phyloP scores from a whole-genome alignment of 2,329 filamentous ascomycete genomes.

The Diaporthe sp. region DNA sequence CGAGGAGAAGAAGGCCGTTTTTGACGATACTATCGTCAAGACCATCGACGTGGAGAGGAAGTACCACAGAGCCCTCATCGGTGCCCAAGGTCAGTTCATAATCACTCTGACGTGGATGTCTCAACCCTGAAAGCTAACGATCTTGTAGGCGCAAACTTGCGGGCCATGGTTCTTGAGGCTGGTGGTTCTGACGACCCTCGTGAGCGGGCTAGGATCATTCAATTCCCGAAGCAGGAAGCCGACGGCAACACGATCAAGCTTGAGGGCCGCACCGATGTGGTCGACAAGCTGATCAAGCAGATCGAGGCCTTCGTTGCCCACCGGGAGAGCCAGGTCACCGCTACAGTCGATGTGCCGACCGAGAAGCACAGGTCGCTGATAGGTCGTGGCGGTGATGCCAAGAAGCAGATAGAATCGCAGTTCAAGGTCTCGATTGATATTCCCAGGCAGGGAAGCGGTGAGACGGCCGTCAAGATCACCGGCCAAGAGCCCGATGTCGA shows the following conservation, averaged over 20 bases:
- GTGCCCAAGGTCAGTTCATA: constrained; percentile 77
- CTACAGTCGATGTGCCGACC: constrained; percentile 82
- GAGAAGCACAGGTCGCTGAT: constrained; percentile 94
- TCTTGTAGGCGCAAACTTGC: constrained; percentile 80
- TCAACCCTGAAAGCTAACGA: constrained; percentile 48
- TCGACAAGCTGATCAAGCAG: constrained; percentile 86
- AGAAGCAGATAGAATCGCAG: constrained; percentile 85
- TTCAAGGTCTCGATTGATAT: constrained; percentile 91
- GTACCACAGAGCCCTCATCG: constrained; percentile 91
- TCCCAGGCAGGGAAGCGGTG: constrained; percentile 86
- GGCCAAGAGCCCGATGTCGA: constrained; percentile 83
- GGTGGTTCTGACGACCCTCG: constrained; percentile 90
- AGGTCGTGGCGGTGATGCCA: constrained; percentile 88
- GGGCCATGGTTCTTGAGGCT: constrained; percentile 85
- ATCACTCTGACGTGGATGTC: not conserved
- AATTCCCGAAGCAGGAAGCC: constrained; percentile 91
- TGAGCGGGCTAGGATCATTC: constrained; percentile 87
- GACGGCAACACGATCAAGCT: constrained; percentile 87
- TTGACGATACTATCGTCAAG: constrained; percentile 88
- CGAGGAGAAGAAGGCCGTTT: constrained; percentile 85
- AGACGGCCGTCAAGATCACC: constrained; percentile 86
- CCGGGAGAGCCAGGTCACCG: constrained; percentile 83
- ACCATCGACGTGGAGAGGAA: constrained; percentile 94
- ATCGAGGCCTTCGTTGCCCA: constrained; percentile 87
- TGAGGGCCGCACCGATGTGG: constrained; percentile 84